Evolutionary conservation across 2,329 filamentous ascomycete species (phyloP).

Genomic region (Venturia aucupariae): DNA sequence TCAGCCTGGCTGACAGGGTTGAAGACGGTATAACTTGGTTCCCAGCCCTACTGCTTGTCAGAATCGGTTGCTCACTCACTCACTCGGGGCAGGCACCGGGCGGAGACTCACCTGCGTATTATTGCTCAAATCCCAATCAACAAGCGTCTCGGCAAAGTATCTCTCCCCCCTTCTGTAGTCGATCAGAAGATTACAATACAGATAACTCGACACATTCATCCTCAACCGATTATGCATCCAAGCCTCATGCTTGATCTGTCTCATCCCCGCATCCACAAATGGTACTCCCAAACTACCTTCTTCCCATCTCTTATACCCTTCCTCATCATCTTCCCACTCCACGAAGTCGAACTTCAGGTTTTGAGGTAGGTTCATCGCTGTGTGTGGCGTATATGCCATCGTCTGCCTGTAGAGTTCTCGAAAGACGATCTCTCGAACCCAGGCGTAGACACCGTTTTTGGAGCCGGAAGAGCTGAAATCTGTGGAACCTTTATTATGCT

Average conservation of each 20-base stretch:
- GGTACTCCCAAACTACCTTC: constrained; percentile 39
- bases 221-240: constrained; percentile 45
- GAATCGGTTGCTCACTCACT: too few species aligned
- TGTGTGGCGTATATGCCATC: constrained; percentile 38
- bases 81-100: too few species aligned
- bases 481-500: constrained; percentile 33
- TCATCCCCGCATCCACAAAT: constrained; percentile 44
- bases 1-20: constrained; percentile 33
- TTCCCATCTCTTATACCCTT: constrained; percentile 41
- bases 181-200: constrained; percentile 40
- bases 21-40: constrained; percentile 42
- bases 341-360: constrained; percentile 45
- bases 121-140: constrained; percentile 37
- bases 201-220: constrained; percentile 41
- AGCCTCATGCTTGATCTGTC: constrained; percentile 39
- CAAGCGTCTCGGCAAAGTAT: constrained; percentile 42
- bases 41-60: constrained; percentile 44
- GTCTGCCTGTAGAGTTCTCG: constrained; percentile 43
- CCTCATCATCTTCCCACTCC: constrained; percentile 41
- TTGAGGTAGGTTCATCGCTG: constrained; percentile 41
- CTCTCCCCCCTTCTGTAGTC: constrained; percentile 42
- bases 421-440: constrained; percentile 45
- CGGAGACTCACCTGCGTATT: constrained; percentile 2
- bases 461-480: constrained; percentile 34
- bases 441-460: constrained; percentile 31